Evolutionary conservation across 306 rosid genomes (phyloP).

Genomic region (Canavalia ensiformis): DNA sequence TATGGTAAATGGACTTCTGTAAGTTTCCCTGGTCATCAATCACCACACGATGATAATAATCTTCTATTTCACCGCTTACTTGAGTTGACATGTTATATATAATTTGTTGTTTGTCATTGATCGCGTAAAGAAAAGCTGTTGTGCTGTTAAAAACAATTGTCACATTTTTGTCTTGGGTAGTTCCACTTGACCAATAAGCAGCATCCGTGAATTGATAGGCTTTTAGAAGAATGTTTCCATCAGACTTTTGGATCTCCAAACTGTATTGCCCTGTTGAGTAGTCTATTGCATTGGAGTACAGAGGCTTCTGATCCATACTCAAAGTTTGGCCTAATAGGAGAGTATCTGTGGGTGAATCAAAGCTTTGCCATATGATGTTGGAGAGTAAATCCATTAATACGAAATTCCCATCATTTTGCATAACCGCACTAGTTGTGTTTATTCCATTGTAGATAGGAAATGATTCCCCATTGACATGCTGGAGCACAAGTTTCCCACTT

Average conservation of each 20-base stretch:
- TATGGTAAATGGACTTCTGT: conserved; percentile 37
- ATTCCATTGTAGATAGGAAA: conserved; percentile 30
- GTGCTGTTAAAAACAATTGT: conserved; percentile 42
- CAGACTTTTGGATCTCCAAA: conserved; percentile 44
- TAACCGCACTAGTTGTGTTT: conserved; percentile 23
- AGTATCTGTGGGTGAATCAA: conserved; percentile 53
- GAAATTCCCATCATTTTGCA: conserved; percentile 47
- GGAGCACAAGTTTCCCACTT: conserved; percentile 35
- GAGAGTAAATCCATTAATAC: conserved; percentile 21
- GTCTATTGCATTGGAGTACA: conserved; percentile 52
- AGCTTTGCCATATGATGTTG: conserved; percentile 45
- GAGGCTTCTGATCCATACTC: conserved; percentile 17
- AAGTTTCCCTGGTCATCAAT: conserved; percentile 50
- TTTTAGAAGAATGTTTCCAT: conserved; percentile 48
- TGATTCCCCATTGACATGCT: conserved; percentile 14
- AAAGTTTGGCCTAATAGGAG: conserved; percentile 50
- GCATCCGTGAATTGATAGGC: conserved; percentile 26
- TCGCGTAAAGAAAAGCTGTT: conserved; percentile 44
- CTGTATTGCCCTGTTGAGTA: conserved; percentile 49
- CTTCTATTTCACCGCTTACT: background rate
- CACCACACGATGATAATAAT: conserved; percentile 48
- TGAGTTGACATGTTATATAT: conserved; percentile 19
- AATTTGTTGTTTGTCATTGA: conserved; percentile 23
- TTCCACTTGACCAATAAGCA: conserved; percentile 41
- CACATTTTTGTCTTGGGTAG: background rate